phyloP scores from a whole-genome alignment of 768 basidiomycete species.

The Russula emetica region DNA sequence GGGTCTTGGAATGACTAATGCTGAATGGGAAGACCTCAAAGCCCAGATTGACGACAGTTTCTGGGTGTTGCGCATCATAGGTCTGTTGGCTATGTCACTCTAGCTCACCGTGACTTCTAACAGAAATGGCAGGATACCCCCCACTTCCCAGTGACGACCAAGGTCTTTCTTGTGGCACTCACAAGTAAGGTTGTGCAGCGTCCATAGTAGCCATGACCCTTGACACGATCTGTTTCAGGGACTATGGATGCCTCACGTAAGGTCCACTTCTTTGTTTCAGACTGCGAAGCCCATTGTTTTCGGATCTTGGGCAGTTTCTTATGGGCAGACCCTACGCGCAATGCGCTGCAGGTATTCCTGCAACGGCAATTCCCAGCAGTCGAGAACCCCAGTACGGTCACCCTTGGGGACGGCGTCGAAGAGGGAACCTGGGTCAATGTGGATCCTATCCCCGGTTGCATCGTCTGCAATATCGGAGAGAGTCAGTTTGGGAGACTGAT shows the following conservation, averaged over 20 bases:
- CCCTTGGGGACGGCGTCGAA: slow-evolving; percentile 50
- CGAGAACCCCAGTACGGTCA: slow-evolving; percentile 33
- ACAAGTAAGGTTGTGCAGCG: slow-evolving; percentile 52
- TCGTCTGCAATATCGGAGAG: slow-evolving; percentile 91
- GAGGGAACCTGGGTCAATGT: slow-evolving; percentile 76
- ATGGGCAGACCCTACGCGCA: slow-evolving; percentile 74
- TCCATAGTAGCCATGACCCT: neutral
- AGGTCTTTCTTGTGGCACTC: slow-evolving; percentile 86
- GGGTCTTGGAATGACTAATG: slow-evolving; percentile 66
- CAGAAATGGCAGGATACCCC: slow-evolving; percentile 62
- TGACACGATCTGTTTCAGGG: slow-evolving; percentile 41
- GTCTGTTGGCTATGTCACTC: slow-evolving; percentile 35
- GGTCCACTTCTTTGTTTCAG: slow-evolving; percentile 27
- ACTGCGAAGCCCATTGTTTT: slow-evolving; percentile 6
- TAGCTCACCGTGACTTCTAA: slow-evolving; percentile 2
- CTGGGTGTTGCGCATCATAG: slow-evolving; percentile 86
- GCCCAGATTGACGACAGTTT: slow-evolving; percentile 76
- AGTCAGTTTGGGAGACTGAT: slow-evolving; percentile 49
- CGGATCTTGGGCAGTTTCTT: slow-evolving; percentile 56
- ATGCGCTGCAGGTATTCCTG: slow-evolving; percentile 79
- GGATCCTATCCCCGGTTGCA: slow-evolving; percentile 74
- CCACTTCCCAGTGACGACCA: slow-evolving; percentile 74
- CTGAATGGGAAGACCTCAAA: slow-evolving; percentile 69
- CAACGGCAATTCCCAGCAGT: slow-evolving; percentile 38
- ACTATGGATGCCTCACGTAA: slow-evolving; percentile 89